Percentiles rank a stretch among this genome's conserved stretches.
phyloP scores from a whole-genome alignment of 164 flowering plant genomes.

The Umbellularia californica region DNA sequence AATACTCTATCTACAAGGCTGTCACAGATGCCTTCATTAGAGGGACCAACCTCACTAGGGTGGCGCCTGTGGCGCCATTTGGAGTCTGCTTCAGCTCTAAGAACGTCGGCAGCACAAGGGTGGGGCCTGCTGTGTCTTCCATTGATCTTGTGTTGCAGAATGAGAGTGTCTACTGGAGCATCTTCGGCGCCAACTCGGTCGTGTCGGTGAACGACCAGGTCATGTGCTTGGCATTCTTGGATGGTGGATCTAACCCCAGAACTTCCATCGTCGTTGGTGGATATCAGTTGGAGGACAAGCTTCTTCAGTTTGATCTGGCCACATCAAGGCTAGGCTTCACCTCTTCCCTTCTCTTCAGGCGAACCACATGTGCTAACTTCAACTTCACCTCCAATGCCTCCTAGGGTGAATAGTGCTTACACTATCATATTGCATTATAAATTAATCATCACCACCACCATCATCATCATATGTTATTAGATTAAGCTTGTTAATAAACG shows the following conservation, averaged over 20 bases:
- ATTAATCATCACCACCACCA: background rate
- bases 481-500: background rate
- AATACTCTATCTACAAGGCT: slow-evolving; percentile 32
- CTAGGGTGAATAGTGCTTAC: background rate
- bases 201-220: slow-evolving; percentile 23
- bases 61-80: slow-evolving; percentile 35
- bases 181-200: slow-evolving; percentile 41
- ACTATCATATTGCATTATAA: background rate
- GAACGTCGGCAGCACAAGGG: slow-evolving; percentile 4
- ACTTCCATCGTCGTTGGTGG: slow-evolving; percentile 34
- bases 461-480: no score
- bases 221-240: slow-evolving; percentile 38
- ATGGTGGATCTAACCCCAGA: slow-evolving; percentile 26
- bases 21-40: slow-evolving; percentile 20
- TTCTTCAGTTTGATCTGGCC: slow-evolving; percentile 41
- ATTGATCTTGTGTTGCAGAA: slow-evolving; percentile 40
- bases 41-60: slow-evolving; percentile 15
- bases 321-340: slow-evolving; percentile 41
- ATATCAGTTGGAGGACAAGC: slow-evolving; percentile 36
- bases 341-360: slow-evolving; percentile 28
- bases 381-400: slow-evolving; percentile 20
- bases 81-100: slow-evolving; percentile 32
- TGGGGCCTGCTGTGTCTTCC: slow-evolving; percentile 22
- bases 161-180: slow-evolving; percentile 32
- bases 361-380: slow-evolving; percentile 36